Base-by-base conservation (phyloP, 2,329 filamentous ascomycete species). In the Aspergillus neotritici region DNA sequence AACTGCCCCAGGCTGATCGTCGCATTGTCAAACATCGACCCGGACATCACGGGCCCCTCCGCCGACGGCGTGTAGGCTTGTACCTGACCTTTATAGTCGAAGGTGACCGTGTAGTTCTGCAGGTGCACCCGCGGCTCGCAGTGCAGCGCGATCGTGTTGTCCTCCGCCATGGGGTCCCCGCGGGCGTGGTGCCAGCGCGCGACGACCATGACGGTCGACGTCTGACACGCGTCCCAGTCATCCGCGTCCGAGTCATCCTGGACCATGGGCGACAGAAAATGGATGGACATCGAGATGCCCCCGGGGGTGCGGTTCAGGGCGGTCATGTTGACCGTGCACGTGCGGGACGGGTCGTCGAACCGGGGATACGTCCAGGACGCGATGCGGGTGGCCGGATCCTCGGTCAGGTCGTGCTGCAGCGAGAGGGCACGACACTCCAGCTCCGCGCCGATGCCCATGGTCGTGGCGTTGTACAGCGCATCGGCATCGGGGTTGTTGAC, bases 1-100 rank as follows among this genome's bases (percentile, higher is more conserved):
- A 64, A 64, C 34, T 64, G 60, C 2, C 61, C 62, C 21, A 64
- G 44, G 30, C 59, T 63, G 39, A 61, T 41, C 4, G 61, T 64
- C 4, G 61, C 62, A 40, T 64, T 64, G 10, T 60, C 51, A 32
- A 58, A 59, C 59, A 64, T 62, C 8, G 46, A 25, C 3, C 61
- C 62, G 2, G 49, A 41, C 1, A 44, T 51, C 31, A 62, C 56
- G 0, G 40, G 40, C 4, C 51, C 61, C 2, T 55, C 34, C 1
- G 47, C 17, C 16, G 61, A 10, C 4, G 48, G 45, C 3, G 46
- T 11, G 9, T 56, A 42, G 12, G 39, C 34, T 5, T 49, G 37
- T 2, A 64, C 58, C 34, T 62, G 59, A 3, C 62, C 62, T 37
- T 52, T 53, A 21, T 53, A 51, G 16, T 64, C 60, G 33, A 64